Base-by-base conservation (phyloP, 2,329 filamentous ascomycete species). In the Emmonsia crescens region DNA sequence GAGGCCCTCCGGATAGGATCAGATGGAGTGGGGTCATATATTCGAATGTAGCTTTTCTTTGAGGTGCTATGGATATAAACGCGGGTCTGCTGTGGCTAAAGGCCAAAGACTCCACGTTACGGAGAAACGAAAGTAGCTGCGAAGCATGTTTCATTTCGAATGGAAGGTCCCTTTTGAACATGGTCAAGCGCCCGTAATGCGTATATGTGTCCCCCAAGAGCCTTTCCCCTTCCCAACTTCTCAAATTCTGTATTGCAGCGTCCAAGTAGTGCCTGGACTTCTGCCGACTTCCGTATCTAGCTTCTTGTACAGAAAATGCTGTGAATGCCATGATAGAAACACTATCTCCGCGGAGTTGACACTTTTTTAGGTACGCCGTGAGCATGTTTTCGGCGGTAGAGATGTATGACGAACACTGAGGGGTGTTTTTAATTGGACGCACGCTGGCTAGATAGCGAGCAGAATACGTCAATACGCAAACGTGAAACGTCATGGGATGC, bases 1-100 rank as follows among this genome's bases (percentile, higher is more conserved):
- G 72, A 12, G 75, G 75, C 8, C 75, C 75, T 61, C 71, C 74
- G n/a, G 75, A 76, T n/a, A 77, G 69, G 5, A 76, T 62, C 16
- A 72, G 68, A 58, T 75, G 76, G 9, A 77, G 66, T 21, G 74
- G 71, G 55, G 72, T 69, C 19, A 70, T 69, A 70, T 76, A 76
- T 51, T 73, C 67, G 48, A 77, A 77, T 0, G 68, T 67, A 10
- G 66, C 60, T 19, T 64, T 66, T 40, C 73, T 68, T 49, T 70
- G 67, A 5, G 74, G 73, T 24, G 69, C 68, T 19, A 68, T 64
- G 8, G 57, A 60, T 10, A 72, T 66, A 56, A 70, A 75, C 19
- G 66, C 58, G 2, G 65, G 60, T 16, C 67, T 62, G 51, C 61
- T 72, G 51, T 75, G 73, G 29, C 68, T 64, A 5, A 60, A 60